phyloP scores from a whole-genome alignment of 163 green algal species.

The Scenedesmus sp. region DNA sequence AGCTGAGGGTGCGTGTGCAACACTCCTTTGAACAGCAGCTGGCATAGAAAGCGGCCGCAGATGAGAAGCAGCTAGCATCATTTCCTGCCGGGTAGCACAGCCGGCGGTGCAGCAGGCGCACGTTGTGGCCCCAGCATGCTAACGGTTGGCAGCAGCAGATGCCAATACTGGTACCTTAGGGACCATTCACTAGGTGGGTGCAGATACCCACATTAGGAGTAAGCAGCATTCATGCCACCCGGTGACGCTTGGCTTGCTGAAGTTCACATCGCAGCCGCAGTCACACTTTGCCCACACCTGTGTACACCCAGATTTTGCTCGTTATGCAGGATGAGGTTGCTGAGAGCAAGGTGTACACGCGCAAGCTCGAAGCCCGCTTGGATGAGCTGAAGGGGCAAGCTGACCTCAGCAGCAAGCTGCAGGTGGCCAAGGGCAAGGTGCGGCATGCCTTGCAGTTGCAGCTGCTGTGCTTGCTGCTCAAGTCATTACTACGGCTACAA shows the following conservation, averaged over 20 bases:
- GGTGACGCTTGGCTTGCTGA: no score
- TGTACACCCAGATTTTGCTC: background rate
- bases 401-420: constrained; percentile 10
- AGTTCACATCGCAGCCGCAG: background rate
- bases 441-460: background rate
- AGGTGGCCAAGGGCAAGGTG: constrained; percentile 28
- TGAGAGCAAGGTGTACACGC: constrained; percentile 27
- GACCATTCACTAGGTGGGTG: no score
- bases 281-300: background rate
- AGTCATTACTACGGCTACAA: no score
- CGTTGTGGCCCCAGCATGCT: background rate
- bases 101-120: background rate
- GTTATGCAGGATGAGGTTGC: constrained; percentile 41
- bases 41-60: background rate
- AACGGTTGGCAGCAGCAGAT: background rate
- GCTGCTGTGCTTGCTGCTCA: background rate
- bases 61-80: background rate
- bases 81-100: background rate
- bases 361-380: constrained; percentile 15
- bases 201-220: background rate
- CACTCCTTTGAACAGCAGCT: background rate
- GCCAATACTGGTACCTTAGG: background rate
- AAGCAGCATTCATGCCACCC: no score
- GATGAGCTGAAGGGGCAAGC: constrained; percentile 35
- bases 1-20: constrained; percentile 24